Evolutionary conservation across 345 rosid genomes (phyloP).

Genomic region (Cardamine chenopodiifolia): DNA sequence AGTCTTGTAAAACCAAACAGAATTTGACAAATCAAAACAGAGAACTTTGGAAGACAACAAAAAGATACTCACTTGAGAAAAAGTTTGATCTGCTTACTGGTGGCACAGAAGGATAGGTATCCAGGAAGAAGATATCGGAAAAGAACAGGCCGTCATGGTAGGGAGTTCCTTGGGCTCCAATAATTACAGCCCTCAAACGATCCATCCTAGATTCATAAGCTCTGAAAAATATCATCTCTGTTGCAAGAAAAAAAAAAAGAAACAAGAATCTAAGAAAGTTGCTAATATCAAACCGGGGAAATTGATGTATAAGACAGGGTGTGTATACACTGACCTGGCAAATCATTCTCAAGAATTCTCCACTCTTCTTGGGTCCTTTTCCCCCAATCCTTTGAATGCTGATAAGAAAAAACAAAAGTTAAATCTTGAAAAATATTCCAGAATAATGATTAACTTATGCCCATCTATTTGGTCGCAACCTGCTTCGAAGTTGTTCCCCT

Average conservation of each 20-base stretch:
- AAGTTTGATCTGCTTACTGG: slow-evolving; percentile 57
- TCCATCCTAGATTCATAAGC: slow-evolving; percentile 94
- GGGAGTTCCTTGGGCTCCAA: slow-evolving; percentile 95
- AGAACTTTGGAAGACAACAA: not conserved
- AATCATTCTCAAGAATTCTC: slow-evolving; percentile 79
- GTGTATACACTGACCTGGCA: slow-evolving; percentile 62
- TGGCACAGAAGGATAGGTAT: slow-evolving; percentile 67
- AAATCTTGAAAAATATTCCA: slow-evolving; percentile 18
- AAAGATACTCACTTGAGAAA: not conserved
- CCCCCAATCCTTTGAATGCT: slow-evolving; percentile 71
- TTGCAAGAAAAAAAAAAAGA: slow-evolving; percentile 20
- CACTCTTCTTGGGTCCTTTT: slow-evolving; percentile 89
- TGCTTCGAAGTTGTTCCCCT: slow-evolving; percentile 49
- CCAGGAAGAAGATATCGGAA: slow-evolving; percentile 85
- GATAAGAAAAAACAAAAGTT: slow-evolving; percentile 18
- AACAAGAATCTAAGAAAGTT: slow-evolving; percentile 8
- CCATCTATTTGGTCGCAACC: slow-evolving; percentile 47
- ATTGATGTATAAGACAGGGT: not conserved
- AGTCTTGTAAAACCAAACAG: slow-evolving; percentile 48
- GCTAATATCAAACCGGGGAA: not conserved
- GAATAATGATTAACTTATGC: slow-evolving; percentile 9
- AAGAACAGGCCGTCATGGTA: slow-evolving; percentile 95
- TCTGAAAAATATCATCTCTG: slow-evolving; percentile 87
- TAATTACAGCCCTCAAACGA: slow-evolving; percentile 84
- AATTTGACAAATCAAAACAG: slow-evolving; percentile 13